Base-by-base conservation (phyloP, 2,329 filamentous ascomycete species). In the Eurotiales sp. region DNA sequence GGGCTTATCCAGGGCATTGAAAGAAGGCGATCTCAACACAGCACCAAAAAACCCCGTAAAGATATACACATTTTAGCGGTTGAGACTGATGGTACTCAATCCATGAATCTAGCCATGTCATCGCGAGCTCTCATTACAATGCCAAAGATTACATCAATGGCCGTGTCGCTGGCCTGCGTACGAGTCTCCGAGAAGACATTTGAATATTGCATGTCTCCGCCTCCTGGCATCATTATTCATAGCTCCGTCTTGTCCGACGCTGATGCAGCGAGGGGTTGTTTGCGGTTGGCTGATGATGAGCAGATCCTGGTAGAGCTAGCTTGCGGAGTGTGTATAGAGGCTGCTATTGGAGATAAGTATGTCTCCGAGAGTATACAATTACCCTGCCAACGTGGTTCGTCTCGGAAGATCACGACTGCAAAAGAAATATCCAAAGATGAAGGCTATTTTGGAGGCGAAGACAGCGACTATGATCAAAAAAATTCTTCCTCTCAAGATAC, bases 221-320 rank as follows among this genome's bases (percentile, higher is more conserved):
- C 70, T 14, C 67, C 67, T 2, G 67, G 72, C 1, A 66, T 79
- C 32, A 73, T 75, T 39, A 79, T 86, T 21, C 75, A 76, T 32
- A 84, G 79, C 55, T 71, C 81, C 2, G 85, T 90, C 0, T 74
- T 93, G 8, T 77, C 77, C 2, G 89, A 95, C 61, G 84, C 83
- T 3, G 88, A 93, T 62, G 91, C 92, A 0, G 89, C 88, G 17
- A 81, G 85, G 70, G 90, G 85, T 2, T 87, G 86, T 49, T 83
- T 86, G 61, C 77, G 82, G 21, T 84, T 96, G 55, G 85, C 88
- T 8, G 87, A 96, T 58, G 90, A 95, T 55, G 88, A 91, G 60
- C 75, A 87, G 22, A 72, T 92, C 51, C 74, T 96, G 52, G 88
- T 96, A 3, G 92, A 97, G 73, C 76, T 86, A 30, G 84, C 90